phyloP scores from a whole-genome alignment of 257 asterid genomes.

The Vinca minor region DNA sequence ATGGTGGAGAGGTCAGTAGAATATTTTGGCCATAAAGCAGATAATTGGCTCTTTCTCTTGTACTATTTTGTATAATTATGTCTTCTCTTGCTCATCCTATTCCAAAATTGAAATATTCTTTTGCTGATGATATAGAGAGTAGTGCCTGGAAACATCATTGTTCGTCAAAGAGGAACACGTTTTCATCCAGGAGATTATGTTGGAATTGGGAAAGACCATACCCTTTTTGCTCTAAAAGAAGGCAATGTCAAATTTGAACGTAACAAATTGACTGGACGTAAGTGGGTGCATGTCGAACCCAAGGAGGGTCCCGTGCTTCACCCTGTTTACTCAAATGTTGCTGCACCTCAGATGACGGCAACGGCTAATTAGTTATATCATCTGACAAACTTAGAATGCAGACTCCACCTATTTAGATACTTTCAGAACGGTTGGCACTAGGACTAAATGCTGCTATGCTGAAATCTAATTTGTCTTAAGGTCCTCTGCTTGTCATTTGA shows the following conservation, averaged over 20 bases:
- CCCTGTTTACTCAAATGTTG: no score
- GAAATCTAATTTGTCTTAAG: no score
- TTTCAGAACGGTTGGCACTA: no score
- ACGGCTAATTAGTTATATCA: no score
- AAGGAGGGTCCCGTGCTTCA: constrained; percentile 75
- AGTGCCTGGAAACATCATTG: constrained; percentile 80
- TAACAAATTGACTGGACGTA: constrained; percentile 66
- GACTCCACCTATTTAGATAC: no score
- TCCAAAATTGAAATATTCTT: not conserved
- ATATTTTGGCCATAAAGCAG: not conserved
- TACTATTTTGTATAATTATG: no score
- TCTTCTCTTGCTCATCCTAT: no score
- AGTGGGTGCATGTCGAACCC: constrained; percentile 90
- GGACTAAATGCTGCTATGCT: no score
- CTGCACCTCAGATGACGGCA: no score
- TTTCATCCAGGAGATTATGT: constrained; percentile 85
- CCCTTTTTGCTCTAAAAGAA: constrained; percentile 79
- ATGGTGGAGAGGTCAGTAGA: constrained; percentile 76
- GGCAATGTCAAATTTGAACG: constrained; percentile 72
- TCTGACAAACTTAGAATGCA: no score
- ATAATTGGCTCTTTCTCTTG: no score
- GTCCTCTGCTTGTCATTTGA: no score
- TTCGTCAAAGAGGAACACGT: constrained; percentile 89
- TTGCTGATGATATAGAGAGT: constrained; percentile 48
- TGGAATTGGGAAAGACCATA: constrained; percentile 84